Evolutionary conservation across 2,329 filamentous ascomycete species (phyloP).

Genomic region (Venturia pyrina): DNA sequence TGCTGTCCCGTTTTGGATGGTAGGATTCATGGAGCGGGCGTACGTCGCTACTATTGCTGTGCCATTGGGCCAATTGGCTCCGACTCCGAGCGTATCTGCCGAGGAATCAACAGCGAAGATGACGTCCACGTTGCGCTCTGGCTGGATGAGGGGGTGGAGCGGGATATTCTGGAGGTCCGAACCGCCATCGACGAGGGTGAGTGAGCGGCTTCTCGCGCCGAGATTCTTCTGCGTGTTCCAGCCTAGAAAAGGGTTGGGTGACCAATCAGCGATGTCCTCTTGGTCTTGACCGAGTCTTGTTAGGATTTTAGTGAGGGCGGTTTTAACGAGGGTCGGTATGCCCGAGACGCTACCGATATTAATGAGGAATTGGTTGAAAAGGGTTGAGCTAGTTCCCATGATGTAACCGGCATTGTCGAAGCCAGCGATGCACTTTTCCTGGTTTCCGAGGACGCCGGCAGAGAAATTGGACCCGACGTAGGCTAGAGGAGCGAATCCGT

Average conservation of each 20-base stretch:
- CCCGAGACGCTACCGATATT: constrained; percentile 45
- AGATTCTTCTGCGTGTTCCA: constrained; percentile 52
- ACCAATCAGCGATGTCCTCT: constrained; percentile 65
- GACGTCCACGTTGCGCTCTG: constrained; percentile 61
- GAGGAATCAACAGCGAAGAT: constrained; percentile 74
- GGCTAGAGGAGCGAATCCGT: constrained; percentile 58
- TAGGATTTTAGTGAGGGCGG: constrained; percentile 45
- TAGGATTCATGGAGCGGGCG: constrained; percentile 48
- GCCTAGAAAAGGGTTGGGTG: constrained; percentile 64
- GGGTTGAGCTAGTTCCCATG: constrained; percentile 74
- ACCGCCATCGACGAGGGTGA: constrained; percentile 71
- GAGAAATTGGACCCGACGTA: constrained; percentile 67
- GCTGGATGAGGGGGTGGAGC: constrained; percentile 66
- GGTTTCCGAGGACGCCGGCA: constrained; percentile 45
- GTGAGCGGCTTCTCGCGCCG: constrained; percentile 41
- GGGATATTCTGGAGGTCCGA: constrained; percentile 73
- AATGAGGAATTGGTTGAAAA: constrained; percentile 73
- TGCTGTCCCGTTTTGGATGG: constrained; percentile 54
- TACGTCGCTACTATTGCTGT: constrained; percentile 66
- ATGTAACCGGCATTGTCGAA: constrained; percentile 77
- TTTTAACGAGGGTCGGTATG: constrained; percentile 40
- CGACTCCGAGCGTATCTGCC: constrained; percentile 49
- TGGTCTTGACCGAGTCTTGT: constrained; percentile 44
- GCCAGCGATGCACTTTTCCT: constrained; percentile 58
- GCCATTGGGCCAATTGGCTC: constrained; percentile 62